phyloP scores from a whole-genome alignment of 2,329 filamentous ascomycete species.

The Zymoseptoria tritici region DNA sequence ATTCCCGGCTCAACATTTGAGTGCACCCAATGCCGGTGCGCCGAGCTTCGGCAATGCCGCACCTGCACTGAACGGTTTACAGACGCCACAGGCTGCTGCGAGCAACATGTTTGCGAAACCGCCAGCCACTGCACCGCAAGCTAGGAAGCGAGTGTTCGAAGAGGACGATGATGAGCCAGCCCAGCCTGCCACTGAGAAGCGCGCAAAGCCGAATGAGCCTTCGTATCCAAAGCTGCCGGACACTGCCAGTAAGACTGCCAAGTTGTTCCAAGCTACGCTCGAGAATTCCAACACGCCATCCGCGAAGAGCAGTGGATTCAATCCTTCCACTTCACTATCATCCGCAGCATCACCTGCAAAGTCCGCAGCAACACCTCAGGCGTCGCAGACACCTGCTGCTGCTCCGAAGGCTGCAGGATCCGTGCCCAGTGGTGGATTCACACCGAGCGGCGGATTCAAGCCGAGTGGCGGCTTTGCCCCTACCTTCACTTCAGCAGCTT shows the following conservation, averaged over 20 bases:
- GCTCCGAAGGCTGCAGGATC: not conserved
- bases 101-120: slow-evolving; percentile 15
- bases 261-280: slow-evolving; percentile 26
- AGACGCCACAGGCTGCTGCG: slow-evolving; percentile 14
- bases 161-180: slow-evolving; percentile 10
- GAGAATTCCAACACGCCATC: slow-evolving; percentile 16
- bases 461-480: slow-evolving; percentile 19
- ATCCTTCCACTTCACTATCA: slow-evolving; percentile 14
- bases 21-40: not conserved
- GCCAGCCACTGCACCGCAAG: slow-evolving; percentile 22
- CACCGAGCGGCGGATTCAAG: slow-evolving; percentile 5
- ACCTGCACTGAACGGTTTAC: slow-evolving; percentile 1
- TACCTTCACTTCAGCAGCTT: slow-evolving; percentile 1
- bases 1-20: not conserved
- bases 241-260: slow-evolving; percentile 25
- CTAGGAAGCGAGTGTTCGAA: slow-evolving; percentile 22
- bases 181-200: slow-evolving; percentile 26
- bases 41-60: not conserved
- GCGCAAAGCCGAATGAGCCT: slow-evolving; percentile 21
- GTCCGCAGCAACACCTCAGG: not conserved
- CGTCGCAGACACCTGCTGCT: not conserved
- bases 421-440: slow-evolving; percentile 9
- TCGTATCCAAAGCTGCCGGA: slow-evolving; percentile 26
- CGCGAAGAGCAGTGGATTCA: slow-evolving; percentile 11
- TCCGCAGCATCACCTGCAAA: slow-evolving; percentile 6